Evolutionary conservation across 2,329 filamentous ascomycete genomes (phyloP).

Genomic region (Microcyclospora pomicola): DNA sequence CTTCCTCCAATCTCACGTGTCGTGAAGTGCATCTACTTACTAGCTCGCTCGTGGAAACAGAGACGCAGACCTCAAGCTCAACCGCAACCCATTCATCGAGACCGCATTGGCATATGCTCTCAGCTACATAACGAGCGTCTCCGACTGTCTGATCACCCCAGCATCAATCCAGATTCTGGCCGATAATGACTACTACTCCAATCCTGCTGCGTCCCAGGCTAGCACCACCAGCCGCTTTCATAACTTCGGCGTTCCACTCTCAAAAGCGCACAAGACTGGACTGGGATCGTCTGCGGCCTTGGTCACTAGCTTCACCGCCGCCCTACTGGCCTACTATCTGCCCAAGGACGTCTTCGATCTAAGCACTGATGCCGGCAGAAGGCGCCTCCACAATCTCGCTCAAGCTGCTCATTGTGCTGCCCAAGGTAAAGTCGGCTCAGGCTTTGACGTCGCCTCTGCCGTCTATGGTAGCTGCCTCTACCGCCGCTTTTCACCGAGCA

Average conservation of each 20-base stretch:
- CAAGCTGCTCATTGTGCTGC: conserved; percentile 91
- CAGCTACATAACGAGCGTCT: conserved; percentile 55
- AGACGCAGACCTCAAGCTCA: conserved; percentile 29
- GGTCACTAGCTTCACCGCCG: conserved; percentile 72
- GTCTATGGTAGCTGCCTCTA: conserved; percentile 88
- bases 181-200: conserved; percentile 94
- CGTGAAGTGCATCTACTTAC: conserved; percentile 9
- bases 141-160: conserved; percentile 45
- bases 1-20: neutral
- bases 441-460: conserved; percentile 87
- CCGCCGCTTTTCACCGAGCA: conserved; percentile 72
- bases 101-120: conserved; percentile 78
- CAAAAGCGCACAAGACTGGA: conserved; percentile 82
- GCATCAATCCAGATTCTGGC: conserved; percentile 75
- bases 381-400: conserved; percentile 74
- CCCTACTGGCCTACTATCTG: conserved; percentile 64
- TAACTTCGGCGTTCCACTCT: conserved; percentile 61
- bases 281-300: conserved; percentile 89
- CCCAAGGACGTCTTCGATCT: conserved; percentile 44
- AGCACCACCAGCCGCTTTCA: conserved; percentile 44
- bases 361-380: conserved; percentile 37
- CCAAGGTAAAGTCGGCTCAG: conserved; percentile 90
- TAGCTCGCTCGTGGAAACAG: conserved; percentile 8
- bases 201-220: conserved; percentile 32
- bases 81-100: conserved; percentile 76